phyloP scores from a whole-genome alignment of 2,329 filamentous ascomycete species.

The Nigrospora osmanthi region DNA sequence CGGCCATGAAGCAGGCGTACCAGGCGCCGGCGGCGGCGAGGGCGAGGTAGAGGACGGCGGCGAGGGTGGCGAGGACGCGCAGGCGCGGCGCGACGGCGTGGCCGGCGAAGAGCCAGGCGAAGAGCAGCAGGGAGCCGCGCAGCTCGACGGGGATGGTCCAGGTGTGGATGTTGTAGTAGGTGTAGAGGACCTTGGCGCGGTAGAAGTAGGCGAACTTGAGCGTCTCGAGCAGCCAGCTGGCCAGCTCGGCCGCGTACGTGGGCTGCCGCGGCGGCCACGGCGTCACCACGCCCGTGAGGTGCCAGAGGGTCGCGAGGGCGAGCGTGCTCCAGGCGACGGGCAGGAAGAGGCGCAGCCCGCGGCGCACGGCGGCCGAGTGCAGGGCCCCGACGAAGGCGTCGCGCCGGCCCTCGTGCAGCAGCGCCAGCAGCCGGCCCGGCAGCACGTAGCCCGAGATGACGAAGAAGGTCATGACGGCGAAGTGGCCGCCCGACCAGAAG shows the following conservation, averaged over 20 bases:
- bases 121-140: constrained; percentile 4
- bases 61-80: neutral
- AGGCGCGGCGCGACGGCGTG: neutral
- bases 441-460: neutral
- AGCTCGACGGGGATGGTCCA: constrained; percentile 8
- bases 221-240: constrained; percentile 1
- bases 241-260: neutral
- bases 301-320: neutral
- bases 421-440: neutral
- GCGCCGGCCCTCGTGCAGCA: neutral
- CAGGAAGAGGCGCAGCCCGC: neutral
- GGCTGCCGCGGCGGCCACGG: neutral
- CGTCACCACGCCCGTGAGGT: neutral
- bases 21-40: neutral
- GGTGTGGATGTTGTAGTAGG: constrained; percentile 6
- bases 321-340: neutral
- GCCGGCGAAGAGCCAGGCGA: constrained; percentile 5
- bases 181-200: constrained; percentile 2
- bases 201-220: constrained; percentile 5
- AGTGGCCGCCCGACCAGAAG: constrained; percentile 1
- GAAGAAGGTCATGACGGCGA: constrained; percentile 2
- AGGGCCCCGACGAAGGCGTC: neutral
- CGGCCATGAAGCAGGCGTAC: neutral
- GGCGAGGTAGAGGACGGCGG: neutral
- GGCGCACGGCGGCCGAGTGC: neutral